Percentiles rank a stretch among this genome's conserved stretches.
Evolutionary conservation across 371 early-diverging fungal species (phyloP).

Genomic region (Mucor racemosus): DNA sequence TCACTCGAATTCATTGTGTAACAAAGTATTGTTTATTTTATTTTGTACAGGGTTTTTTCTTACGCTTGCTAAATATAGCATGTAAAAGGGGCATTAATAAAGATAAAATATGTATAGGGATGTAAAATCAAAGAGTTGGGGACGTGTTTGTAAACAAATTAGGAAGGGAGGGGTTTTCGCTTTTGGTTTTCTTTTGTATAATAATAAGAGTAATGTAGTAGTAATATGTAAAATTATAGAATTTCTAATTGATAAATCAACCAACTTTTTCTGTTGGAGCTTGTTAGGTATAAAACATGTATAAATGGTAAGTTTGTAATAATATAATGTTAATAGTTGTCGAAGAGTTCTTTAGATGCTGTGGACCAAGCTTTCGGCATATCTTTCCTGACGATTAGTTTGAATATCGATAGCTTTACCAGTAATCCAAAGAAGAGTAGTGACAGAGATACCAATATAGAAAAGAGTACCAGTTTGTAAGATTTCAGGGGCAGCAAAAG

Average conservation of each 20-base stretch:
- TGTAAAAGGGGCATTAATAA: background rate
- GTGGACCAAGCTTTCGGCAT: slow-evolving; percentile 25
- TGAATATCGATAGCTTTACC: slow-evolving; percentile 31
- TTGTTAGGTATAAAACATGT: background rate
- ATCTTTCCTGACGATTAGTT: slow-evolving; percentile 31
- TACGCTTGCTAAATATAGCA: too few relatives aligned
- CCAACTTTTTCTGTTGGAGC: too few relatives aligned
- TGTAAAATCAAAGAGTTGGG: background rate
- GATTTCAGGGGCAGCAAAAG: slow-evolving; percentile 20
- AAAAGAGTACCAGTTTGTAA: slow-evolving; percentile 30
- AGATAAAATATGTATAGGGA: background rate
- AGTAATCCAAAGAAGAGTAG: slow-evolving; percentile 30
- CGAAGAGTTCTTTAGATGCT: slow-evolving; percentile 16
- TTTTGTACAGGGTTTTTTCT: background rate
- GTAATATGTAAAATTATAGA: background rate
- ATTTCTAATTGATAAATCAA: background rate
- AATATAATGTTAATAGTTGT: background rate
- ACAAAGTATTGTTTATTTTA: background rate
- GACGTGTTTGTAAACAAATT: background rate
- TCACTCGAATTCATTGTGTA: background rate
- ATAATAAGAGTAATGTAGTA: background rate
- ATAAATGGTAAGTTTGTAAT: background rate
- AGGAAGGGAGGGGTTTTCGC: background rate
- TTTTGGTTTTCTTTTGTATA: background rate
- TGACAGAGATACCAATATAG: slow-evolving; percentile 25